Percentiles rank a stretch among this genome's conserved stretches.
These are phyloP conservation scores for Cytospora leucostoma DNA, from an alignment of 2,329 filamentous ascomycete species.

Conservation along the genomic window DNA sequence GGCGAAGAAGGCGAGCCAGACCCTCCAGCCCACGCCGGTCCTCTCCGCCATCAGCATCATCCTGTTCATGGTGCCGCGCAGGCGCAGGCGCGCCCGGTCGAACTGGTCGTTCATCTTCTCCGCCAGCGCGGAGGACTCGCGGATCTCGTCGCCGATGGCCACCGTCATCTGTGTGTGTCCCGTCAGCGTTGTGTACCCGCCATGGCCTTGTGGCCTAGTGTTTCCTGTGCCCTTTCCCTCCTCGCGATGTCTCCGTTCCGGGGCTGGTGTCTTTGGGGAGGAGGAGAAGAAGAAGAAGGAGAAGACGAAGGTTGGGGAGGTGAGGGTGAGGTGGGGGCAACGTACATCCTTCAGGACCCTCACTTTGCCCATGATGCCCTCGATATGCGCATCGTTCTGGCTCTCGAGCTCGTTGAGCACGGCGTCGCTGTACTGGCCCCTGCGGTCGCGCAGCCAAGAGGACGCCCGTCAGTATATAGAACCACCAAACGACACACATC, in stretches of 20 bases:
- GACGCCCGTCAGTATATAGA: background rate
- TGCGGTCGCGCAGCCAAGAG: constrained; percentile 37
- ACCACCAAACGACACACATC: background rate
- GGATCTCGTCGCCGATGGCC: constrained; percentile 93
- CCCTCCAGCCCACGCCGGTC: constrained; percentile 93
- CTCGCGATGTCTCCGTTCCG: background rate
- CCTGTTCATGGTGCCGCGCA: constrained; percentile 92
- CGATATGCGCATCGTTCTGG: constrained; percentile 88
- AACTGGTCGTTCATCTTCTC: constrained; percentile 97
- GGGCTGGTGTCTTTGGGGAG: background rate
- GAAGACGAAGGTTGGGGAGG: background rate
- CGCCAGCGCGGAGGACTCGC: constrained; percentile 81
- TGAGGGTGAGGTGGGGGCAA: constrained; percentile 32
- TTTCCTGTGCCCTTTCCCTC: background rate
- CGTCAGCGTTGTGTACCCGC: background rate
- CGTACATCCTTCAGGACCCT: constrained; percentile 84
- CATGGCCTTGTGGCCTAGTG: background rate
- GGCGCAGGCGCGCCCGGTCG: constrained; percentile 76
- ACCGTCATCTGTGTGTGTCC: constrained; percentile 68
- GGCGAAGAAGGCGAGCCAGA: constrained; percentile 88
- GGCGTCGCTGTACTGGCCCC: constrained; percentile 89
- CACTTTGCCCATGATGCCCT: constrained; percentile 90
- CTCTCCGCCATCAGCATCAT: constrained; percentile 95
- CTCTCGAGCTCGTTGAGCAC: constrained; percentile 92
- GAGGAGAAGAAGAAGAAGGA: background rate